Base-by-base conservation (phyloP, 2,329 filamentous ascomycete genomes). In the Pseudopithomyces chartarum region DNA sequence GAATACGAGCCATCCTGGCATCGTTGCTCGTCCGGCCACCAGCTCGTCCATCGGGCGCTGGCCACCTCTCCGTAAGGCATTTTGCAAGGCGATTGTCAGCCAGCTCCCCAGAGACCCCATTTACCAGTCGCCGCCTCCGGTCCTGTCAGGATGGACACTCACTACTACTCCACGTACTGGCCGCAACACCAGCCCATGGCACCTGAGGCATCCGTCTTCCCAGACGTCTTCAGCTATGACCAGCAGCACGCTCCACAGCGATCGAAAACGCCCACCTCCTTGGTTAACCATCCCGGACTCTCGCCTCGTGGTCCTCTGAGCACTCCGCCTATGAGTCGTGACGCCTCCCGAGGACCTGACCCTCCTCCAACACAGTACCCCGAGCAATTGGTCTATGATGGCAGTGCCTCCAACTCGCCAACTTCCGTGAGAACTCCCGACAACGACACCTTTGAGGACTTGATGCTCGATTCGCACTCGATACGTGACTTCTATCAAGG, bases 391-490 rank as follows among this genome's bases (percentile, higher is more conserved):
- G 53, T 65, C 50, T 74, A 64, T 62, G 69, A 73, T 52, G 66
- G 60, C 48, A 74, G 71, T 50, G 58, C 63, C 7, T 76, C 73
- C n/a, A 64, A 69, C 47, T 76, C 73, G 39, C 71, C 72, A 7
- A 73, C 68, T 12, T 74, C 71, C 56, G 67, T 73, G 19, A 69
- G 57, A 58, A 76, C 73, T 8, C 72, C 73, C 2, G 71, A 76
- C 44, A 62, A 65, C 57, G 68, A 73, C 13, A 60, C 60, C 1
- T 74, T 73, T 34, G 72, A 75, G 39, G 63, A 66, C 22, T 69
- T 71, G 8, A 70, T 73, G 67, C 66, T 68, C 26, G 69, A 74
- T 48, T 51, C 65, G n/a, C 61, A 70, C n/a, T 59, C 59, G 5
- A 61, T 71, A 42, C 59, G 66, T 50, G 64, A 61, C 32, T 69